These are phyloP conservation scores for Talaromyces atroroseus DNA, from an alignment of 2,329 filamentous ascomycete species.

Conservation along the genomic window DNA sequence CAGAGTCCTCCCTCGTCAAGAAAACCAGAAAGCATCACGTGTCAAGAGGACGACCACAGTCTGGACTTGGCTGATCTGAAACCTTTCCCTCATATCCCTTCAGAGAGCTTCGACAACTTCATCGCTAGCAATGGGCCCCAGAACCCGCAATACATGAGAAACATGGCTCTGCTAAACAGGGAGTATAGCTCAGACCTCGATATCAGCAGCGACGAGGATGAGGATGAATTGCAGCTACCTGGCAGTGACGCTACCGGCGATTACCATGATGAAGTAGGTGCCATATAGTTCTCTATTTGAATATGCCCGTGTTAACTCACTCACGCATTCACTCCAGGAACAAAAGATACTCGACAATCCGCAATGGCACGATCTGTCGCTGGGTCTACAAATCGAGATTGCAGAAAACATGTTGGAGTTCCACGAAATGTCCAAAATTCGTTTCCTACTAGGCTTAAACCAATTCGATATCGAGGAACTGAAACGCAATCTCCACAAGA, in stretches of 20 bases:
- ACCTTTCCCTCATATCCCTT: conserved; percentile 13
- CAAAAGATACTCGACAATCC: conserved; percentile 15
- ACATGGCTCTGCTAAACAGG: conserved; percentile 22
- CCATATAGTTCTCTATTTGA: neutral
- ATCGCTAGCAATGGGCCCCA: conserved; percentile 24
- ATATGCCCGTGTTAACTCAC: neutral
- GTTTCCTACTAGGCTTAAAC: conserved; percentile 23
- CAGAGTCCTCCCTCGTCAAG: neutral
- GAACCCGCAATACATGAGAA: conserved; percentile 25
- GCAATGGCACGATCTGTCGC: conserved; percentile 29
- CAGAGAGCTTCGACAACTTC: conserved; percentile 18
- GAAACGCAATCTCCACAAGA: conserved; percentile 14
- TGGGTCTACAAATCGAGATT: conserved; percentile 32
- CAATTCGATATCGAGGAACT: conserved; percentile 20
- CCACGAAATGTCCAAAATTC: conserved; percentile 19
- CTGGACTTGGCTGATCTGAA: neutral
- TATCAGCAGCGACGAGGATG: conserved; percentile 7
- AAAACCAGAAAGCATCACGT: neutral
- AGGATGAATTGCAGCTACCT: neutral
- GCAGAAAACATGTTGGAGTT: conserved; percentile 25
- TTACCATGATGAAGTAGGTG: neutral
- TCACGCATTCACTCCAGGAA: neutral
- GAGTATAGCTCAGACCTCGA: neutral
- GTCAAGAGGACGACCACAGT: neutral
- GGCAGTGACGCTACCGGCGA: neutral